Percentiles rank a stretch among this genome's conserved stretches.
These are phyloP conservation scores for Cladophialophora bantiana DNA, from an alignment of 2,329 filamentous ascomycete species.

Conservation along the genomic window DNA sequence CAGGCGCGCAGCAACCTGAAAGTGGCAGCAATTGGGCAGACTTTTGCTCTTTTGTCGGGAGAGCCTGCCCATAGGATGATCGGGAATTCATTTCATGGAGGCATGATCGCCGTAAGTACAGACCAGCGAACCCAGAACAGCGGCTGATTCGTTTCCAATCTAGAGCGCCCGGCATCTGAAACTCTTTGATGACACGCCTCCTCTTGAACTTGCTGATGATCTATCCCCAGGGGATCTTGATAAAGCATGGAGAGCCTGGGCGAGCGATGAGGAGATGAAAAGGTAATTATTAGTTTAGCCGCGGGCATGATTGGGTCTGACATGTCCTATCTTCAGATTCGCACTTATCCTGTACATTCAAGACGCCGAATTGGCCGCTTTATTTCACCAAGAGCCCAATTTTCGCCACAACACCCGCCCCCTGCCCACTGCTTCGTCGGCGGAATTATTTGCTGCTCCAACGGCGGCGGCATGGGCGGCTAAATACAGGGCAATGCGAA, in stretches of 20 bases:
- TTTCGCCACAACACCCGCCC: slow-evolving; percentile 13
- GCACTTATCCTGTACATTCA: slow-evolving; percentile 14
- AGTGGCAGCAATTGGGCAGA: slow-evolving; percentile 28
- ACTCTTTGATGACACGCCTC: slow-evolving; percentile 5
- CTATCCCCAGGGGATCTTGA: slow-evolving; percentile 11
- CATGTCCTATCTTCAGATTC: not conserved
- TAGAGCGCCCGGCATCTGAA: slow-evolving; percentile 18
- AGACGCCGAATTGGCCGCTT: slow-evolving; percentile 25
- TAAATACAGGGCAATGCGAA: slow-evolving; percentile 4
- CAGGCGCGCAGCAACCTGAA: slow-evolving; percentile 14
- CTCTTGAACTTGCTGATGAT: slow-evolving; percentile 10
- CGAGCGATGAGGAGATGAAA: slow-evolving; percentile 24
- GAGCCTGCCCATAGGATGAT: slow-evolving; percentile 21
- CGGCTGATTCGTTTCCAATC: not conserved
- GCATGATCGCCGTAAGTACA: slow-evolving; percentile 14
- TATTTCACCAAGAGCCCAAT: slow-evolving; percentile 30
- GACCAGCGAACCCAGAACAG: not conserved
- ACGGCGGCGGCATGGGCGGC: slow-evolving; percentile 17
- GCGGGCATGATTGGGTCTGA: not conserved
- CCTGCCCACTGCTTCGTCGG: slow-evolving; percentile 13
- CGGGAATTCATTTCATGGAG: slow-evolving; percentile 20
- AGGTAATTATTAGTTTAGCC: not conserved
- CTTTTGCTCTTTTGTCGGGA: slow-evolving; percentile 26
- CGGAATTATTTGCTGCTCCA: slow-evolving; percentile 23
- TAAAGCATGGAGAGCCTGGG: slow-evolving; percentile 23